Base-by-base conservation (phyloP, 441 rosid species). In the Mallotus repandus region DNA sequence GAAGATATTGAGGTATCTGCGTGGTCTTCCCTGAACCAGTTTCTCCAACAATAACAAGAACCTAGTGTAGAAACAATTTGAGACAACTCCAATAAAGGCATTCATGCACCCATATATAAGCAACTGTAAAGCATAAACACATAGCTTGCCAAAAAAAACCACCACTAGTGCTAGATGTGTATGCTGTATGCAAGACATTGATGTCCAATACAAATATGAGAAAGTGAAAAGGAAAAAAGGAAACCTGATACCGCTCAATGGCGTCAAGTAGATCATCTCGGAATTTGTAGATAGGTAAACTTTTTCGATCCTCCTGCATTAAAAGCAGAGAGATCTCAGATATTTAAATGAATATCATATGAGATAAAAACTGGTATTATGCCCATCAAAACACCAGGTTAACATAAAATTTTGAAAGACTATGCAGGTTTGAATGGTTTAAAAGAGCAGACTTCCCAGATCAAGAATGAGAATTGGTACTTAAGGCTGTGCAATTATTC, bases 21-120 rank as follows among this genome's bases (percentile, higher is more conserved):
- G 99, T 96, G 56, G 99, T 96, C 88, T 96, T 96, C 72, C 99
- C 99, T 35, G 98, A 96, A 77, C 98, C 98, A 71, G 99, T 93
- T 82, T 96, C 99, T 79, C 99, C 99, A 29, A 96, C 98, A 68
- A 96, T 96, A 68, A 96, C 90, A 84, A 96, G 91, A 81, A 96
- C 93, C 99, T 94, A 68, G 64, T 77, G 22, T n/a, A 69, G 29
- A 41, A 8, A 77, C 19, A 68, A 74, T 46, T 53, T 53, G 70
- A 58, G 38, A 69, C 35, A 13, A 48, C 61, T 29, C 50, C 7
- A 15, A 16, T 13, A 32, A 9, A 71, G 5, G 19, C 38, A 25
- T n/a, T n/a, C 16, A 61, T 32, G 48, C 62, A 72, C 9, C 29
- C 16, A 54, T 38, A 48, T 56, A 32, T 32, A 52, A 61, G 54